These are phyloP conservation scores for Talaromyces sp. DNA, from an alignment of 2,329 filamentous ascomycete species.

Conservation along the genomic window DNA sequence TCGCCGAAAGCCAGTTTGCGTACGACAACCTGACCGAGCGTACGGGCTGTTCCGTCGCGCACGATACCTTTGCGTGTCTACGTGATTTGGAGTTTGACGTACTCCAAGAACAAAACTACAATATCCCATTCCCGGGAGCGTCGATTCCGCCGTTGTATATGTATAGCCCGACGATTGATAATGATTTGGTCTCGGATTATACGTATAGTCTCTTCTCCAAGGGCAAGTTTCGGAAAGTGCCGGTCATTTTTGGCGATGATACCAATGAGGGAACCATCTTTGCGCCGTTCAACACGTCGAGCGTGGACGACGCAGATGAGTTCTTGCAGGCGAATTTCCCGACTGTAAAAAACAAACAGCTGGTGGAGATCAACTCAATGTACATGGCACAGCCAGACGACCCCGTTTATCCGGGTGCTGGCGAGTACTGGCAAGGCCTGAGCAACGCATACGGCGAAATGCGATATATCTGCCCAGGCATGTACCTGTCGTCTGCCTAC, in stretches of 20 bases:
- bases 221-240: constrained; percentile 48
- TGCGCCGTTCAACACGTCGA: constrained; percentile 47
- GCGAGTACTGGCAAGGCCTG: constrained; percentile 55
- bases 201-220: constrained; percentile 45
- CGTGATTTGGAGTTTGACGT: constrained; percentile 39
- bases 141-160: constrained; percentile 42
- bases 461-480: constrained; percentile 59
- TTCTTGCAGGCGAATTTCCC: constrained; percentile 59
- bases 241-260: constrained; percentile 54
- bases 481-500: constrained; percentile 48
- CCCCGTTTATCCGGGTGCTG: constrained; percentile 41
- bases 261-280: constrained; percentile 64
- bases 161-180: constrained; percentile 50
- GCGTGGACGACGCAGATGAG: constrained; percentile 43
- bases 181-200: constrained; percentile 46
- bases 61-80: constrained; percentile 46
- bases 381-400: constrained; percentile 50
- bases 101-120: constrained; percentile 44
- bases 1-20: constrained; percentile 46
- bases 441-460: constrained; percentile 60
- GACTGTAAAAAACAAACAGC: constrained; percentile 46
- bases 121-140: constrained; percentile 42
- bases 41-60: constrained; percentile 39
- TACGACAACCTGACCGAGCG: constrained; percentile 48
- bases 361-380: constrained; percentile 48